These are phyloP conservation scores for Perkinsus chesapeaki DNA, from an alignment of 169 alveolate species.

Conservation along the genomic window DNA sequence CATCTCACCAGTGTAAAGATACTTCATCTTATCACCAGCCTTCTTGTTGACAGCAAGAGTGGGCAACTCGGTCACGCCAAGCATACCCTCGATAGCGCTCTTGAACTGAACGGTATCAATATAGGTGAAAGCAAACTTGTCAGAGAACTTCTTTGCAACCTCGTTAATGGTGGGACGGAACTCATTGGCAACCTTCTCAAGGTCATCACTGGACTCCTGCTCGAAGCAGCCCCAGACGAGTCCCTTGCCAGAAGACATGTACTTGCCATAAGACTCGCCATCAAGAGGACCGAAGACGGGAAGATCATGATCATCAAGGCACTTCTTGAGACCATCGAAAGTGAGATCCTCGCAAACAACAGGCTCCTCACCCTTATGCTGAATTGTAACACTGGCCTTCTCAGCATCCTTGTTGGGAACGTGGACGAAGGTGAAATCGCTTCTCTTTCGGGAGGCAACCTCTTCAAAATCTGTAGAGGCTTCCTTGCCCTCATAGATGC, in stretches of 20 bases:
- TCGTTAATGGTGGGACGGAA: constrained; percentile 17
- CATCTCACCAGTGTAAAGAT: constrained; percentile 30
- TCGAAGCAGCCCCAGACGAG: constrained; percentile 1
- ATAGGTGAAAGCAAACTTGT: constrained; percentile 29
- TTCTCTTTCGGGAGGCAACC: constrained; percentile 3
- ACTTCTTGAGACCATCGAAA: constrained; percentile 38
- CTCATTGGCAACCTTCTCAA: constrained; percentile 25
- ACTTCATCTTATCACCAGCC: constrained; percentile 21
- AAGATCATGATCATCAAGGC: constrained; percentile 34
- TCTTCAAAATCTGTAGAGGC: background rate
- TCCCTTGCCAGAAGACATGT: constrained; percentile 32
- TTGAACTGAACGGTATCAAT: constrained; percentile 33
- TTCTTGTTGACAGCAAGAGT: constrained; percentile 36
- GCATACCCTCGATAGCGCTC: constrained; percentile 5
- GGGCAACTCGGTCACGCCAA: constrained; percentile 34
- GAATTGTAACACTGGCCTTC: constrained; percentile 18
- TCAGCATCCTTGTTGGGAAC: constrained; percentile 13
- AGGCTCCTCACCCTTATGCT: constrained; percentile 42
- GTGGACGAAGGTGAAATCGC: constrained; percentile 9
- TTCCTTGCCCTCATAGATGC: background rate
- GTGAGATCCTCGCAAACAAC: constrained; percentile 32
- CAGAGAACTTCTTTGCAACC: constrained; percentile 31
- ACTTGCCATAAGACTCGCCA: constrained; percentile 46
- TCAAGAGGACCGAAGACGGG: constrained; percentile 54
- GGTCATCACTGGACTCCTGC: constrained; percentile 25